These are phyloP conservation scores for Cicer yamashitae DNA, from an alignment of 306 rosid species.

Conservation along the genomic window DNA sequence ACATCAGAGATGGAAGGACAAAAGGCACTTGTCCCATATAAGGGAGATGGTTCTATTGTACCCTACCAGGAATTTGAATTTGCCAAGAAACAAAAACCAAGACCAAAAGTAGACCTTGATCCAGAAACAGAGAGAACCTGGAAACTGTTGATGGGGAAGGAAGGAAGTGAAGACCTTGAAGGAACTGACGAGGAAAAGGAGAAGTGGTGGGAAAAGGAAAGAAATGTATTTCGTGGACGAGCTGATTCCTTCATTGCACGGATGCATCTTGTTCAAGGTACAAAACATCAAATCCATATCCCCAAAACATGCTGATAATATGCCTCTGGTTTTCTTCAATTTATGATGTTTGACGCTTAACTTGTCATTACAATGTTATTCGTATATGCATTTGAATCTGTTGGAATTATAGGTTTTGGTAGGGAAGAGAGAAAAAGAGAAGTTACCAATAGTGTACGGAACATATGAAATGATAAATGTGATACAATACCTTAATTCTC, in stretches of 20 bases:
- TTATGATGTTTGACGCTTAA: slow-evolving; percentile 23
- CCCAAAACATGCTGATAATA: slow-evolving; percentile 25
- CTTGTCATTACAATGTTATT: slow-evolving; percentile 11
- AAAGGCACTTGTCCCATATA: slow-evolving; percentile 73
- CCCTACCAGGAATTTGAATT: slow-evolving; percentile 56
- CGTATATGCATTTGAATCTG: neutral
- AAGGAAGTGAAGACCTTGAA: slow-evolving; percentile 62
- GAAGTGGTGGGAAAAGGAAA: slow-evolving; percentile 93
- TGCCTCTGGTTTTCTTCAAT: slow-evolving; percentile 30
- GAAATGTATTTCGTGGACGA: slow-evolving; percentile 82
- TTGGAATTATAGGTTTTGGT: slow-evolving; percentile 10
- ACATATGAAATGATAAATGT: slow-evolving; percentile 2
- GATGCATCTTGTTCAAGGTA: slow-evolving; percentile 99
- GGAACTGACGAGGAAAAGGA: slow-evolving; percentile 66
- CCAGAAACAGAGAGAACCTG: slow-evolving; percentile 86
- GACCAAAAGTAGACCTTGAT: slow-evolving; percentile 90
- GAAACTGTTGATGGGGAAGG: slow-evolving; percentile 90
- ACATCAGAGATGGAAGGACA: slow-evolving; percentile 47
- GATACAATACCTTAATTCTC: slow-evolving; percentile 2
- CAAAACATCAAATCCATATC: slow-evolving; percentile 36
- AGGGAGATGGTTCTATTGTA: slow-evolving; percentile 68
- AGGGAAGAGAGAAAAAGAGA: slow-evolving; percentile 14
- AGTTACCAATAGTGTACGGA: neutral
- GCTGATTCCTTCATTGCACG: slow-evolving; percentile 90
- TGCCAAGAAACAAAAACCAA: slow-evolving; percentile 62